Percentiles rank a stretch among this genome's conserved stretches.
phyloP scores from a whole-genome alignment of 306 rosid species.

The Chamaecrista fasciculata region DNA sequence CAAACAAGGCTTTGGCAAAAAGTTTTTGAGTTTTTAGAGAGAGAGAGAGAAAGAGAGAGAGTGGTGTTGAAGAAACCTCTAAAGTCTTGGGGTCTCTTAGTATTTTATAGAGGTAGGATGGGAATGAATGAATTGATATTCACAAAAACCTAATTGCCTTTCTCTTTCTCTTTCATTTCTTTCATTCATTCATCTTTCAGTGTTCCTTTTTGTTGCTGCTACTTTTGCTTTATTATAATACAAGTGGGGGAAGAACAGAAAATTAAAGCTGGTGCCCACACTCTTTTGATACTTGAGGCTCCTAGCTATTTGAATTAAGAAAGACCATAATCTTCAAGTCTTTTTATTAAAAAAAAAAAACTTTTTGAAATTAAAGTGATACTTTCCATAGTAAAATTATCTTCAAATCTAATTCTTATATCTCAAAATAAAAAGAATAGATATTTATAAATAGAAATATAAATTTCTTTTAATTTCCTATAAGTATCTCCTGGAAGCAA shows the following conservation, averaged over 20 bases:
- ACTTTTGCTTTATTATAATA: constrained; percentile 46
- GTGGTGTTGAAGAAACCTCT: too few relatives aligned
- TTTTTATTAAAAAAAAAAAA: too few relatives aligned
- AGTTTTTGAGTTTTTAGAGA: too few relatives aligned
- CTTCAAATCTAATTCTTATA: too few relatives aligned
- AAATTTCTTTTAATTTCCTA: too few relatives aligned
- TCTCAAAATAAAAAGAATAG: too few relatives aligned
- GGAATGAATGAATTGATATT: constrained; percentile 20
- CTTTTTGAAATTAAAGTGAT: too few relatives aligned
- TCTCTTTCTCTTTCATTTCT: constrained; percentile 34
- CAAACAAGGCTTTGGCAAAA: constrained; percentile 52
- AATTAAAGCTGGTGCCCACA: constrained; percentile 33
- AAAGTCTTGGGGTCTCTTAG: constrained; percentile 24
- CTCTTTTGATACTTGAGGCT: constrained; percentile 25
- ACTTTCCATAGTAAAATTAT: too few relatives aligned
- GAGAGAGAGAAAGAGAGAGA: constrained; percentile 4
- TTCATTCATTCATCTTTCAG: constrained; percentile 41
- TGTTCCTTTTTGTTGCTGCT: constrained; percentile 44
- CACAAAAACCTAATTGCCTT: constrained; percentile 49
- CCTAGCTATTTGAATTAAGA: constrained; percentile 26
- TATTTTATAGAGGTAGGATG: constrained; percentile 38
- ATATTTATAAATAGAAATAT: too few relatives aligned
- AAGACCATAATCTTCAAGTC: too few relatives aligned
- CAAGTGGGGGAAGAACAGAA: constrained; percentile 39
- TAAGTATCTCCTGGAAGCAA: too few relatives aligned